Percentiles rank a stretch among this genome's conserved stretches.
phyloP scores from a whole-genome alignment of 805 yeast species.

The Ogataea nitratoaversa region DNA sequence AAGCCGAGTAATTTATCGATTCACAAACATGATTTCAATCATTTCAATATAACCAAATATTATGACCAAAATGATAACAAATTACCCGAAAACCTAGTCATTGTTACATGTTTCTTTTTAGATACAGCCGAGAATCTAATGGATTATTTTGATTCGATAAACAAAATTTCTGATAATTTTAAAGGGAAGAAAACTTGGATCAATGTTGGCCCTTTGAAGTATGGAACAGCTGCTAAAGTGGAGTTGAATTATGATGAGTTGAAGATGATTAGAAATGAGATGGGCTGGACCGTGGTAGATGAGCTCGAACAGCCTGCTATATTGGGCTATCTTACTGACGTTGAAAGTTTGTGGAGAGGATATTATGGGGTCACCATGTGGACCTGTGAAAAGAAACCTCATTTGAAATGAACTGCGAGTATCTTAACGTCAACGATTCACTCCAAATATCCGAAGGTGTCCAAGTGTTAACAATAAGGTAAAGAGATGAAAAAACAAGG shows the following conservation, averaged over 20 bases:
- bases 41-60: constrained; percentile 35
- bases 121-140: constrained; percentile 90
- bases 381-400: constrained; percentile 32
- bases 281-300: constrained; percentile 61
- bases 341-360: constrained; percentile 69
- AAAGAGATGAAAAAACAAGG: too few relatives aligned
- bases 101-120: constrained; percentile 71
- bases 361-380: constrained; percentile 64
- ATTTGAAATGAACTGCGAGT: too few relatives aligned
- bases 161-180: constrained; percentile 32
- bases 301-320: constrained; percentile 32
- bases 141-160: constrained; percentile 67
- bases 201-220: constrained; percentile 87
- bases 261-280: constrained; percentile 39
- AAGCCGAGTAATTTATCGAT: constrained; percentile 47
- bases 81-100: constrained; percentile 42
- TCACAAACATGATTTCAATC: constrained; percentile 61
- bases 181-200: constrained; percentile 62
- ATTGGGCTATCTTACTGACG: constrained; percentile 65
- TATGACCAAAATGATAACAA: constrained; percentile 2
- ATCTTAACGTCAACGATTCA: too few relatives aligned
- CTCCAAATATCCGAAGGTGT: too few relatives aligned
- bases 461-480: too few relatives aligned
- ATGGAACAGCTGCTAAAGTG: constrained; percentile 78
- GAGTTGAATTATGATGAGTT: constrained; percentile 76